phyloP scores from a whole-genome alignment of 2,329 filamentous ascomycete genomes.

The Calonectria pteridis region DNA sequence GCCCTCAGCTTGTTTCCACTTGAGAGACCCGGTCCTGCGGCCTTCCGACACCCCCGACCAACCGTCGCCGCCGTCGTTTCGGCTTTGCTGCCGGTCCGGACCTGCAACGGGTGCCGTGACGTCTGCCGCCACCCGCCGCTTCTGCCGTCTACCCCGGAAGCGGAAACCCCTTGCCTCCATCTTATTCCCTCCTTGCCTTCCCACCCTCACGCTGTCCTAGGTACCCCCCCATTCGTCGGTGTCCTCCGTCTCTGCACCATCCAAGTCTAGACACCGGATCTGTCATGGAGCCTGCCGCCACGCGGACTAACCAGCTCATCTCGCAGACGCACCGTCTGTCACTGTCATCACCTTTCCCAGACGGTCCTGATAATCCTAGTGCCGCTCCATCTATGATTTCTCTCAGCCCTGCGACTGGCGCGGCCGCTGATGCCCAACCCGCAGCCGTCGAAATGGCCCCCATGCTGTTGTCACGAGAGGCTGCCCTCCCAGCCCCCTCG shows the following conservation, averaged over 20 bases:
- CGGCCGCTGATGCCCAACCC: constrained; percentile 49
- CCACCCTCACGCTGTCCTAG: constrained; percentile 28
- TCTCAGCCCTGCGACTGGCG: constrained; percentile 37
- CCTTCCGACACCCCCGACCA: constrained; percentile 30
- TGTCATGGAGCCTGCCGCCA: constrained; percentile 42
- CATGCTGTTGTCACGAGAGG: constrained; percentile 26
- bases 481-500: constrained; percentile 21
- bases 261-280: constrained; percentile 32
- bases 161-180: constrained; percentile 20
- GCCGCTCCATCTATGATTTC: constrained; percentile 28
- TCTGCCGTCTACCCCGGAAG: constrained; percentile 23
- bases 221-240: constrained; percentile 29
- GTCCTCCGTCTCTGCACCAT: constrained; percentile 33
- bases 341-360: constrained; percentile 36
- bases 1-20: constrained; percentile 14
- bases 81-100: constrained; percentile 35
- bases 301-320: constrained; percentile 49
- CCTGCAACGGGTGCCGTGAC: constrained; percentile 36
- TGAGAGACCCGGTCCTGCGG: constrained; percentile 23
- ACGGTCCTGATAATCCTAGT: constrained; percentile 31
- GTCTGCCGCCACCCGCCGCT: constrained; percentile 29
- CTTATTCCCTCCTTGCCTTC: constrained; percentile 19
- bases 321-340: constrained; percentile 50
- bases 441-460: constrained; percentile 23
- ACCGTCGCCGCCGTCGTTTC: constrained; percentile 24